Conservation (phyloP, 441 rosid species). For the Sinapis alba region DNA sequence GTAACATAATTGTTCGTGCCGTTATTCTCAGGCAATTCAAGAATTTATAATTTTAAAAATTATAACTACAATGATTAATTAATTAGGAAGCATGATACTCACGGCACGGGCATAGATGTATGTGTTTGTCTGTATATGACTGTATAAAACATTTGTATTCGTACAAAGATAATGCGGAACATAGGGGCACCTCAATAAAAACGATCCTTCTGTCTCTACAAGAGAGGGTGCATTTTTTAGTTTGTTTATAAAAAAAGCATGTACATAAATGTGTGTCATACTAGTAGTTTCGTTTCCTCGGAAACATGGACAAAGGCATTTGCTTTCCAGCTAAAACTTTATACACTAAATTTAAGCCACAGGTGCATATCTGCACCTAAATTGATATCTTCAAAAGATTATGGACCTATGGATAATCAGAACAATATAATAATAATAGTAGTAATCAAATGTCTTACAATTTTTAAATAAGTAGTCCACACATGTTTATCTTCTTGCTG, state of each 20-base stretch:
- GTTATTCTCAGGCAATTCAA: slow-evolving; percentile 28
- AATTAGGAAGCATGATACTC: slow-evolving; percentile 37
- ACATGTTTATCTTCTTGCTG: background rate
- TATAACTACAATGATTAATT: slow-evolving; percentile 14
- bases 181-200: slow-evolving; percentile 34
- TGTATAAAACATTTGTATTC: slow-evolving; percentile 13
- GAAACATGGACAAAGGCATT: slow-evolving; percentile 39
- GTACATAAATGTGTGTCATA: slow-evolving; percentile 13
- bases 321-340: slow-evolving; percentile 44
- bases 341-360: slow-evolving; percentile 32
- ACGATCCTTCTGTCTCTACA: slow-evolving; percentile 38
- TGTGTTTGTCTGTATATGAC: slow-evolving; percentile 30
- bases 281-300: slow-evolving; percentile 31
- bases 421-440: background rate
- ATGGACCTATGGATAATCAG: slow-evolving; percentile 32
- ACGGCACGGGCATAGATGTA: slow-evolving; percentile 39
- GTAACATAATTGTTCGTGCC: slow-evolving; percentile 22
- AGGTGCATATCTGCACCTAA: slow-evolving; percentile 23
- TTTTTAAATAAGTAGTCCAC: background rate
- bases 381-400: slow-evolving; percentile 4
- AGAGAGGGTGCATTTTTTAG: slow-evolving; percentile 15
- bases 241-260: background rate
- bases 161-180: slow-evolving; percentile 35
- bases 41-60: background rate
- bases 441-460: background rate